Conservation (phyloP, 805 yeast genomes). For the Myxozyma udenii region DNA sequence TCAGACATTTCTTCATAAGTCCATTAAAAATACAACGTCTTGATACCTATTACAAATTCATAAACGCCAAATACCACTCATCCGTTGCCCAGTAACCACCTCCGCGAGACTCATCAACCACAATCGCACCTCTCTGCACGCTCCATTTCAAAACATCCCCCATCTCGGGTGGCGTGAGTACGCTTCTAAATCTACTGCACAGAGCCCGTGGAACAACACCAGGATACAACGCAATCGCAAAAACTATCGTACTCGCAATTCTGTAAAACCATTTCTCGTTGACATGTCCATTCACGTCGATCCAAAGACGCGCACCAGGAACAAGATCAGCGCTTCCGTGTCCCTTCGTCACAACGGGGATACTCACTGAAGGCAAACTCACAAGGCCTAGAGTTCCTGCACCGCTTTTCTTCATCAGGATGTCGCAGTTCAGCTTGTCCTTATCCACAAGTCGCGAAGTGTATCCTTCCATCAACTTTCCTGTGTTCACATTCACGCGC, state of each 20-base stretch:
- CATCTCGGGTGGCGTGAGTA: slow-evolving; percentile 34
- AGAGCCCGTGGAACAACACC: slow-evolving; percentile 44
- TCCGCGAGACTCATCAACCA: slow-evolving; percentile 13
- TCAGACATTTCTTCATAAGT: too few species aligned
- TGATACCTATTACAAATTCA: too few species aligned
- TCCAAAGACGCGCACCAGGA: slow-evolving; percentile 66
- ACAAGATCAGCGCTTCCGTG: slow-evolving; percentile 30
- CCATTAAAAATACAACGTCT: too few species aligned
- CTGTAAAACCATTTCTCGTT: slow-evolving; percentile 60
- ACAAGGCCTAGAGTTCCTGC: slow-evolving; percentile 5
- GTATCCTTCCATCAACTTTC: slow-evolving; percentile 54
- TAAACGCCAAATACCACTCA: slow-evolving; percentile 32
- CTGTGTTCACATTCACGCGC: slow-evolving; percentile 53
- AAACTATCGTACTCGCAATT: slow-evolving; percentile 48
- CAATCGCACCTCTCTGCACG: slow-evolving; percentile 15
- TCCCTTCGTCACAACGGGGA: slow-evolving; percentile 6
- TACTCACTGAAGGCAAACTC: neutral
- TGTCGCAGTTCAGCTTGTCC: slow-evolving; percentile 62
- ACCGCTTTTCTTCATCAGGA: slow-evolving; percentile 41
- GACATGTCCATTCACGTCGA: slow-evolving; percentile 60
- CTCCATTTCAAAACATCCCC: slow-evolving; percentile 34
- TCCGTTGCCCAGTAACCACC: slow-evolving; percentile 31
- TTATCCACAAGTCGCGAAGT: slow-evolving; percentile 73
- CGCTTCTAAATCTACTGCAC: slow-evolving; percentile 28
- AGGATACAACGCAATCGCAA: slow-evolving; percentile 52